Conservation (phyloP, 208 protist species). For the Lotmaria passim region DNA sequence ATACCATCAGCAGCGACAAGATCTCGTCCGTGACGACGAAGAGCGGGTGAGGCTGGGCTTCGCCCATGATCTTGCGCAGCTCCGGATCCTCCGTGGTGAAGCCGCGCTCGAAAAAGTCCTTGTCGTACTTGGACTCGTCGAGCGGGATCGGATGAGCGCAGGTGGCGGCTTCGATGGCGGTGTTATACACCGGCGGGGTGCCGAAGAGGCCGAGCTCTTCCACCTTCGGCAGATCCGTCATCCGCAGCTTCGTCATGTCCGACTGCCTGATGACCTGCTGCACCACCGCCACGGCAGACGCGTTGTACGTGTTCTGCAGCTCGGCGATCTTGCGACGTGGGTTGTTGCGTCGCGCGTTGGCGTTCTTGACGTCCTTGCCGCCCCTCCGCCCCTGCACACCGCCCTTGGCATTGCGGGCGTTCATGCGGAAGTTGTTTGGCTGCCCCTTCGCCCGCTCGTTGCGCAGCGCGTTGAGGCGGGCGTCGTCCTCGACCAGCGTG, state of each 20-base stretch:
- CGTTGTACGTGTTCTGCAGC: slow-evolving; percentile 48
- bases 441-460: slow-evolving; percentile 51
- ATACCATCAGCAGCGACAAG: slow-evolving; percentile 84
- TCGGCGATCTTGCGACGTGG: slow-evolving; percentile 41
- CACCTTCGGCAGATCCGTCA: slow-evolving; percentile 40
- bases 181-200: slow-evolving; percentile 71
- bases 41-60: slow-evolving; percentile 47
- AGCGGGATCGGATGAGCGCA: slow-evolving; percentile 49
- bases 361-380: slow-evolving; percentile 27
- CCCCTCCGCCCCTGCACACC: slow-evolving; percentile 33
- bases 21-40: slow-evolving; percentile 84
- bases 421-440: slow-evolving; percentile 27
- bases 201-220: slow-evolving; percentile 61
- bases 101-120: slow-evolving; percentile 42
- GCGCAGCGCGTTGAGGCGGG: slow-evolving; percentile 68
- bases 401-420: slow-evolving; percentile 32
- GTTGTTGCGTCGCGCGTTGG: slow-evolving; percentile 48
- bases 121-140: slow-evolving; percentile 45
- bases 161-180: slow-evolving; percentile 53
- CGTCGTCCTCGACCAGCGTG: slow-evolving; percentile 70
- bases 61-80: slow-evolving; percentile 62
- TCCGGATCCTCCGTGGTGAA: slow-evolving; percentile 53
- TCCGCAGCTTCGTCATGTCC: slow-evolving; percentile 51
- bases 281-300: slow-evolving; percentile 37
- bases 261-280: slow-evolving; percentile 43